Evolutionary conservation across 1,139 yeast genomes (phyloP).

Genomic region (Geotrichum histeridarum): DNA sequence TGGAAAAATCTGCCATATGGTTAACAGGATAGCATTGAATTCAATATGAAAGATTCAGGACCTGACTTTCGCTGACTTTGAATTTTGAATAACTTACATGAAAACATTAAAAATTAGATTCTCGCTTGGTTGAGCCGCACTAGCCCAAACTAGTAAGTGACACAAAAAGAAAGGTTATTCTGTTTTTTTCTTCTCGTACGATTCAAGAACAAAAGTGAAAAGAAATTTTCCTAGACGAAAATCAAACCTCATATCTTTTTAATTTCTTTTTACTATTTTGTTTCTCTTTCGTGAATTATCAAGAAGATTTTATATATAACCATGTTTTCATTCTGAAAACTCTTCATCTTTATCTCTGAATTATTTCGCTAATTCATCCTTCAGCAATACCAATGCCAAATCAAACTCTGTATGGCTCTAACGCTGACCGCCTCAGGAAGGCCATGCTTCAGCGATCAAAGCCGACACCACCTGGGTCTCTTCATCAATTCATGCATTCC

Average conservation of each 20-base stretch:
- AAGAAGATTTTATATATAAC: not conserved
- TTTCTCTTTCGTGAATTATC: not conserved
- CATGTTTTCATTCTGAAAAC: not conserved
- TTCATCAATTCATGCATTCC: not conserved
- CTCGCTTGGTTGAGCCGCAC: not conserved
- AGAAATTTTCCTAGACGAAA: not conserved
- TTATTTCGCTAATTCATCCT: not conserved
- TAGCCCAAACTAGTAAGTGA: not conserved
- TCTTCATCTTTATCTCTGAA: not conserved
- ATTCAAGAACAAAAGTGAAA: not conserved
- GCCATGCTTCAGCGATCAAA: slow-evolving; percentile 12
- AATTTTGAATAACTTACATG: no score
- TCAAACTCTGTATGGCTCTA: slow-evolving; percentile 4
- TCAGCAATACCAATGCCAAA: not conserved
- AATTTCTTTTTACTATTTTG: not conserved
- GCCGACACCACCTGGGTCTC: not conserved
- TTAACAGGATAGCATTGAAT: no score
- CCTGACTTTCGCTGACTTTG: no score
- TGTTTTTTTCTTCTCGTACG: not conserved
- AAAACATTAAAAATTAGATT: no score
- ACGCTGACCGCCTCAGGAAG: slow-evolving; percentile 12
- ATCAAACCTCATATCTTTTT: not conserved
- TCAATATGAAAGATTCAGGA: no score
- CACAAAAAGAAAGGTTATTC: not conserved
- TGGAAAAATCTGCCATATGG: no score